Evolutionary conservation across 352 stramenopile genomes (phyloP), one percentile per base, ranked within the genome.

Genomic region (Phytophthora citrophthora): DNA sequence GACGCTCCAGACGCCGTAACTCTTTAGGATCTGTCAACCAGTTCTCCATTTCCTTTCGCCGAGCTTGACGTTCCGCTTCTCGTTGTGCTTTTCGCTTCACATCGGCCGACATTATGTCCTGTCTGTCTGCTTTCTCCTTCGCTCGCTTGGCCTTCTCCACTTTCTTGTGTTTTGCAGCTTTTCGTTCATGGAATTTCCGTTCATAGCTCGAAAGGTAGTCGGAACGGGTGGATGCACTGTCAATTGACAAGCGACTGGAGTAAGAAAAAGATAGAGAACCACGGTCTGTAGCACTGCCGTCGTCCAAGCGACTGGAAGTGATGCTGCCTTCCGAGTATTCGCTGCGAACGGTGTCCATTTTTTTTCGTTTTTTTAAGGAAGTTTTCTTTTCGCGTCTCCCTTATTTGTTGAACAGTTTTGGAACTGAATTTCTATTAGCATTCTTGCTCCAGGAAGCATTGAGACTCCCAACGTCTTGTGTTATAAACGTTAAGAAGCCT

Each of bases 201-300:
- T 89, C 81, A 40, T 74, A 88, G 55, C 49, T 83, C 41, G 62
- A 81, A 1, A 91, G 34, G 24, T 84, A 85, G 38, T 82, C 75
- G 6, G 79, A 81, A 8, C 83, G 80, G 5, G 76, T 77, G 0
- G 72, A 80, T 6, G 68, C 55, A 5, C 74, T 75, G 20, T 70
- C 60, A 31, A 55, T 63, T 5, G 66, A 74, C 1, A 70, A 12
- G 10, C 60, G 60, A 68, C 76, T 77, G 31, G 54, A 51, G 23
- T 73, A 52, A 0, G 70, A 83, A 31, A 66, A 82, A 10, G 77
- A 87, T 2, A 83, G 52, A 7, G 74, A 81, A 29, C 64, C 63
- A 8, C 48, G 53, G 49, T 60, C 72, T 32, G 79, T 69, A 10
- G 40, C 51, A 10, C 59, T 57, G 29, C 52, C 60, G 34, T 77